Conservation (phyloP, 805 yeast species). For the Ogataea corticis region DNA sequence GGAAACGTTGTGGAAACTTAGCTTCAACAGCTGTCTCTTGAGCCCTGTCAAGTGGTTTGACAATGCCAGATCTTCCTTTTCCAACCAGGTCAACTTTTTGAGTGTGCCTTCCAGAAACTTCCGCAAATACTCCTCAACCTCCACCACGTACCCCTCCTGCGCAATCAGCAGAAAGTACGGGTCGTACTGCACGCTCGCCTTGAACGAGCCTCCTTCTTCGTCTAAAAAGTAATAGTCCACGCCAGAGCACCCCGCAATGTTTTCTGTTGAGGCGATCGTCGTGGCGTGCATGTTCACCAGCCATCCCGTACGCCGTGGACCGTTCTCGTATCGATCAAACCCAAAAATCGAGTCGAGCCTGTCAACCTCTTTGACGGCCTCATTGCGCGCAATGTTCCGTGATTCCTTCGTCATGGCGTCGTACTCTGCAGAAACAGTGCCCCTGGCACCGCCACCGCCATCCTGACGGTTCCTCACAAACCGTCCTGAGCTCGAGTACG, state of each 20-base stretch:
- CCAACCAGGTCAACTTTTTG: constrained; percentile 53
- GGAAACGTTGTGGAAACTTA: constrained; percentile 70
- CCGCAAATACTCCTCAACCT: constrained; percentile 82
- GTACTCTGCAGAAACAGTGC: not conserved
- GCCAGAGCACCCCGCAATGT: constrained; percentile 73
- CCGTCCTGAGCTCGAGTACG: constrained; percentile 28
- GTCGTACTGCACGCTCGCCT: constrained; percentile 76
- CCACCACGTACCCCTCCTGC: constrained; percentile 60
- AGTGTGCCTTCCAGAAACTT: constrained; percentile 64
- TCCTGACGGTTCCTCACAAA: constrained; percentile 25
- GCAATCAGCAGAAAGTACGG: constrained; percentile 83
- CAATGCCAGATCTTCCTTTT: constrained; percentile 76
- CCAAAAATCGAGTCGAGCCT: constrained; percentile 83
- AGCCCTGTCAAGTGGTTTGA: constrained; percentile 88
- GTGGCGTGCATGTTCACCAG: constrained; percentile 92
- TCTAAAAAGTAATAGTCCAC: constrained; percentile 94
- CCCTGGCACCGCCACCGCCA: constrained; percentile 1
- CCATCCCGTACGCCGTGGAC: constrained; percentile 84
- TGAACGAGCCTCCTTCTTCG: constrained; percentile 95
- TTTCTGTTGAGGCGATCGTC: constrained; percentile 57
- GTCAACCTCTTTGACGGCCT: constrained; percentile 61
- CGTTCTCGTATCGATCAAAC: constrained; percentile 72
- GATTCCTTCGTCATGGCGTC: constrained; percentile 11
- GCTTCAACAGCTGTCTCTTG: constrained; percentile 59
- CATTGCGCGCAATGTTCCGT: constrained; percentile 39